phyloP scores from a whole-genome alignment of 345 rosid genomes.

The Eucalyptus victrix region DNA sequence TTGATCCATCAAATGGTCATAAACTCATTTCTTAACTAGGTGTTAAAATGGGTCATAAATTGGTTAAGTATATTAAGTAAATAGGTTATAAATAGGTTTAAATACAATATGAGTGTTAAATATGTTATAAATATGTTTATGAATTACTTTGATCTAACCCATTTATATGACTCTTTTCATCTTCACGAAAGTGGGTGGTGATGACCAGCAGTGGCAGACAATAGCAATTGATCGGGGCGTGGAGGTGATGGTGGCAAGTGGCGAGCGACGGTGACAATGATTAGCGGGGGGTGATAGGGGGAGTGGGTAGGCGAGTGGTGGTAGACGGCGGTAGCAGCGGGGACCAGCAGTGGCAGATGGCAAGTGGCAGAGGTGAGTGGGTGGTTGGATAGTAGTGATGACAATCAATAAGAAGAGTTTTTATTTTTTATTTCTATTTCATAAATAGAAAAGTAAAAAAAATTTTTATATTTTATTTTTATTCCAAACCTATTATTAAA shows the following conservation, averaged over 20 bases:
- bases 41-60: no score
- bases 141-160: no score
- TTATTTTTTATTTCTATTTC: accelerated
- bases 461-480: no score
- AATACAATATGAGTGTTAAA: neutral
- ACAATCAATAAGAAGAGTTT: accelerated
- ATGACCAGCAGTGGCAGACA: accelerated
- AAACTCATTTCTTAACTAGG: neutral
- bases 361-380: accelerated
- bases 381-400: accelerated
- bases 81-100: no score
- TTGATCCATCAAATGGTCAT: neutral
- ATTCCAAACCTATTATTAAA: accelerated
- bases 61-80: no score
- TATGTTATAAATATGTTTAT: neutral
- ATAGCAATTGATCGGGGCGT: accelerated
- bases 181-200: accelerated
- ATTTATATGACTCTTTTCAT: neutral
- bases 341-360: accelerated
- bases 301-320: accelerated
- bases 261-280: accelerated
- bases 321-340: accelerated
- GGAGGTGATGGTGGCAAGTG: no score
- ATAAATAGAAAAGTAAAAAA: accelerated
- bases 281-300: accelerated